Evolutionary conservation across 371 early-diverging fungal genomes (phyloP).

Genomic region (Actinomortierella ambigua): DNA sequence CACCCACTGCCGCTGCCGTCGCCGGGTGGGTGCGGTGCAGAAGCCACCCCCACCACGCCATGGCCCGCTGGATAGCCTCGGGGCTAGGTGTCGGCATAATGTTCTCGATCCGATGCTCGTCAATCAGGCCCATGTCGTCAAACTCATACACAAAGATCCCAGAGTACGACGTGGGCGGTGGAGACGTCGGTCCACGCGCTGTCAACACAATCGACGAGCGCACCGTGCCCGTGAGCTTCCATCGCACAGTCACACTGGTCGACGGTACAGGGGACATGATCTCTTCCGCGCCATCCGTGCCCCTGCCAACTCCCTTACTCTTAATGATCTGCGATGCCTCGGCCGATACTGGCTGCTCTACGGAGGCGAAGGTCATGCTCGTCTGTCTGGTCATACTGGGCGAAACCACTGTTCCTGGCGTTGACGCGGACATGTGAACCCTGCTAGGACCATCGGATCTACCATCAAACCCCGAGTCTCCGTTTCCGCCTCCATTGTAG

Average conservation of each 20-base stretch:
- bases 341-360: too few relatives aligned
- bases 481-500: constrained; percentile 14
- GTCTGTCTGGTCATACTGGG: too few relatives aligned
- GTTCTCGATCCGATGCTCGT: constrained; percentile 63
- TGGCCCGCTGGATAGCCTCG: constrained; percentile 49
- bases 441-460: too few relatives aligned
- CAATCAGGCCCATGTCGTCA: constrained; percentile 52
- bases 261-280: constrained; percentile 6
- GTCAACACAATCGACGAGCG: constrained; percentile 46
- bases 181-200: constrained; percentile 31
- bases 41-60: constrained; percentile 47
- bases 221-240: constrained; percentile 57
- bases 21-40: constrained; percentile 32
- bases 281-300: too few relatives aligned
- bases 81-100: constrained; percentile 65
- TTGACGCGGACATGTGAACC: too few relatives aligned
- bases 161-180: constrained; percentile 35
- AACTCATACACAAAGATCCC: constrained; percentile 63
- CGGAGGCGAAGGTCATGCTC: too few relatives aligned
- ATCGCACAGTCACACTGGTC: constrained; percentile 50
- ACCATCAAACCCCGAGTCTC: too few relatives aligned
- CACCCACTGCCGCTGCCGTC: constrained; percentile 14
- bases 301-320: too few relatives aligned
- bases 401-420: too few relatives aligned
- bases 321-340: too few relatives aligned